These are phyloP conservation scores for Pichia sp. DNA, from an alignment of 1,139 yeast species.

Conservation along the genomic window DNA sequence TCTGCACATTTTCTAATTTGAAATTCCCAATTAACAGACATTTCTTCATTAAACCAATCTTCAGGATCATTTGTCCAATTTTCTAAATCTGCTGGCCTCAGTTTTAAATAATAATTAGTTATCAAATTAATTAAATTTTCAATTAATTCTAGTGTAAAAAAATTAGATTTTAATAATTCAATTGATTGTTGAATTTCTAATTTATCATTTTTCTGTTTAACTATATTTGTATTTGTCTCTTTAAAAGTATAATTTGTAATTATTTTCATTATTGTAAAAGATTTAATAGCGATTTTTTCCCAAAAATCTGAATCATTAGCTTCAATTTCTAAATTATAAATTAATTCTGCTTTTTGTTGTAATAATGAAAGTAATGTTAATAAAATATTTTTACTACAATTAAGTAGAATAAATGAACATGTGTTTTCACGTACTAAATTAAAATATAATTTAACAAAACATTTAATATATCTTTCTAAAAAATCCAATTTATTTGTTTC, in stretches of 20 bases:
- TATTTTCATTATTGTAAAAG: conserved; percentile 59
- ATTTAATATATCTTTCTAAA: conserved; percentile 64
- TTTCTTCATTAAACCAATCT: conserved; percentile 84
- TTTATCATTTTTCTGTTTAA: conserved; percentile 58
- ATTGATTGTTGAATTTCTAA: conserved; percentile 57
- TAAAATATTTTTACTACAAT: conserved; percentile 55
- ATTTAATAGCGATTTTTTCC: conserved; percentile 71
- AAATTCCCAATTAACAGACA: conserved; percentile 73
- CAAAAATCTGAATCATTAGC: conserved; percentile 44
- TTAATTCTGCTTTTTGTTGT: conserved; percentile 54
- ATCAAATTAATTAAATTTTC: conserved; percentile 58
- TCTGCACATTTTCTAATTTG: conserved; percentile 88
- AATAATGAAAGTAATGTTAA: conserved; percentile 52
- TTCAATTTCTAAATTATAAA: no score
- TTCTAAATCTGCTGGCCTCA: conserved; percentile 71
- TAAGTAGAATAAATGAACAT: conserved; percentile 64
- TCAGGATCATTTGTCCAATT: conserved; percentile 84
- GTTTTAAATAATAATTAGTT: conserved; percentile 64
- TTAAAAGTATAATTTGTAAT: conserved; percentile 57
- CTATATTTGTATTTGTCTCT: conserved; percentile 54
- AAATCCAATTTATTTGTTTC: conserved; percentile 48
- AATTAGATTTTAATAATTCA: conserved; percentile 41
- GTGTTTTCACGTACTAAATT: conserved; percentile 54
- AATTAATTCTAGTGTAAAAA: conserved; percentile 54
- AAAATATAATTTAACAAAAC: conserved; percentile 70